A percentile compares a stretch with the other conserved stretches of the same genome.
These are phyloP conservation scores for Exsudoporus frostii DNA, from an alignment of 768 basidiomycete species.

Conservation along the genomic window DNA sequence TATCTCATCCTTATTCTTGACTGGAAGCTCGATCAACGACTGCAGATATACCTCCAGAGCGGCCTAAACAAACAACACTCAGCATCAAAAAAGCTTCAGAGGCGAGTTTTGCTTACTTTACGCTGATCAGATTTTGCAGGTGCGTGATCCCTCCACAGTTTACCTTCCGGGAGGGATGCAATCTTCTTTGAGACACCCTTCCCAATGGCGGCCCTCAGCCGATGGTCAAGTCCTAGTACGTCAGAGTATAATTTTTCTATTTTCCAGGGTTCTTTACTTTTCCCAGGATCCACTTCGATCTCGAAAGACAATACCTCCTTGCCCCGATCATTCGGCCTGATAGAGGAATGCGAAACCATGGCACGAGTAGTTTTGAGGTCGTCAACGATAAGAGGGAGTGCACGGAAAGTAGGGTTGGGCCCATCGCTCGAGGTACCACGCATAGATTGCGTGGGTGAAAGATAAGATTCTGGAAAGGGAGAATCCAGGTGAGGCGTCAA, in stretches of 20 bases:
- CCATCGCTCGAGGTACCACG: constrained; percentile 22
- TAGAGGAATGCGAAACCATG: constrained; percentile 74
- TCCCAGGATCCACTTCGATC: constrained; percentile 68
- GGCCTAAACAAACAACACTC: constrained; percentile 38
- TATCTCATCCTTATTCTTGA: constrained; percentile 86
- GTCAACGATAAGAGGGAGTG: constrained; percentile 61
- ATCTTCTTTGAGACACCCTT: constrained; percentile 78
- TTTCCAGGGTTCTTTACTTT: constrained; percentile 71
- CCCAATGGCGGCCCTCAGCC: constrained; percentile 55
- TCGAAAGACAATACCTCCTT: constrained; percentile 92
- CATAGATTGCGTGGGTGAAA: constrained; percentile 23
- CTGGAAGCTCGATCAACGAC: constrained; percentile 72
- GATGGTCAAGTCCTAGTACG: constrained; percentile 81
- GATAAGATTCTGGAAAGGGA: constrained; percentile 30
- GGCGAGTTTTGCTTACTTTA: constrained; percentile 55
- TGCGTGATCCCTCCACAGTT: constrained; percentile 95
- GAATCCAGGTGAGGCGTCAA: constrained; percentile 25
- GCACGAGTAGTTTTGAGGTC: constrained; percentile 75
- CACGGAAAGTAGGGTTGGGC: constrained; percentile 54
- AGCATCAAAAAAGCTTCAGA: not conserved
- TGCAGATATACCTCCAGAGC: constrained; percentile 86
- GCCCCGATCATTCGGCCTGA: constrained; percentile 84
- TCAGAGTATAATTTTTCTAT: constrained; percentile 95
- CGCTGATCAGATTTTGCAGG: constrained; percentile 95
- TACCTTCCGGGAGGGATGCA: constrained; percentile 80